These are phyloP conservation scores for Centaurea solstitialis DNA, from an alignment of 129 eudicot genomes.

Conservation along the genomic window DNA sequence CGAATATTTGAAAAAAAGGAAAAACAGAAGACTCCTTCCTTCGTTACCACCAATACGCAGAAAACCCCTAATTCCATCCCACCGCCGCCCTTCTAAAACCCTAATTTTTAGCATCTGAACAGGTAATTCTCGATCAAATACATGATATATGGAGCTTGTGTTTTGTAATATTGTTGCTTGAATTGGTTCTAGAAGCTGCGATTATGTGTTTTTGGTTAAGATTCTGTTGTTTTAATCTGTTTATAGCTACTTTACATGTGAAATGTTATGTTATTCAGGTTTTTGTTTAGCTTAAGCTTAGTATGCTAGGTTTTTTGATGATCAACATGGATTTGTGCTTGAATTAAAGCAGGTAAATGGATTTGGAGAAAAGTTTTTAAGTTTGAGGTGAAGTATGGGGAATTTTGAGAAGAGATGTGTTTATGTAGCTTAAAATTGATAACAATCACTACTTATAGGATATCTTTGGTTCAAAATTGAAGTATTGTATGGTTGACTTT, in stretches of 20 bases:
- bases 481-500: conserved; percentile 11
- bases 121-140: conserved; percentile 16
- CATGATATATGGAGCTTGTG: background rate
- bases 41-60: conserved; percentile 27
- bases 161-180: background rate
- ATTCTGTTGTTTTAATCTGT: background rate
- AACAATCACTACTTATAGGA: background rate
- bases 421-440: background rate
- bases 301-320: background rate
- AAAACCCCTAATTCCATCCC: conserved; percentile 13
- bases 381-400: conserved; percentile 7
- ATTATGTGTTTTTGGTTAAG: background rate
- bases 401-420: conserved; percentile 4
- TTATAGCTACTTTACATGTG: background rate
- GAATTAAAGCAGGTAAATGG: background rate
- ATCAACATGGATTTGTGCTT: background rate
- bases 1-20: conserved; percentile 36
- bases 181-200: conserved; percentile 11
- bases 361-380: background rate
- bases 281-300: background rate
- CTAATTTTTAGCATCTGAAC: conserved; percentile 8
- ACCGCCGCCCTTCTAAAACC: conserved; percentile 30
- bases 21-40: conserved; percentile 30
- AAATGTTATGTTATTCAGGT: background rate
- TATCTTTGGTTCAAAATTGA: conserved; percentile 6